Evolutionary conservation across 1,139 yeast genomes (phyloP).

Genomic region (Petasospora fabianii): DNA sequence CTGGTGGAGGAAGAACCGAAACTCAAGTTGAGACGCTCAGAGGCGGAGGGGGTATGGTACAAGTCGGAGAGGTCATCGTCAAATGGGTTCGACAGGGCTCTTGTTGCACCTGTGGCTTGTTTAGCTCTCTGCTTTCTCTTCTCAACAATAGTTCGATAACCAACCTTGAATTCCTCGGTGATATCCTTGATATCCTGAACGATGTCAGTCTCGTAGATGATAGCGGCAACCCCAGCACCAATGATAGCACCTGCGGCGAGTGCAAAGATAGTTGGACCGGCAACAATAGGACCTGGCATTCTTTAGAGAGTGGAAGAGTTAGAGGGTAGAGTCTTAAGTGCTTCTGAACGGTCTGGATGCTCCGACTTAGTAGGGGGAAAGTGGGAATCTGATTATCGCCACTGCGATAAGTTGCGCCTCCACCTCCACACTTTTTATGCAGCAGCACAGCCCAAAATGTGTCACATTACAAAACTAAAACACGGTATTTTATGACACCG

Average conservation of each 20-base stretch:
- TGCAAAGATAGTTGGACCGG: slow-evolving; percentile 7
- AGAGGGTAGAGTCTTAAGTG: too few relatives aligned
- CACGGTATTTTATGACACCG: too few relatives aligned
- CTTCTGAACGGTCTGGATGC: background rate
- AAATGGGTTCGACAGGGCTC: background rate
- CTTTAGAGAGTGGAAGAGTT: background rate
- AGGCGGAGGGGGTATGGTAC: slow-evolving; percentile 2
- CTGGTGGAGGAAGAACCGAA: too few relatives aligned
- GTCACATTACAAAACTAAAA: too few relatives aligned
- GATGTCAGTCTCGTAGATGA: slow-evolving; percentile 9
- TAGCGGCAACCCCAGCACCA: slow-evolving; percentile 11
- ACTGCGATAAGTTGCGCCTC: too few relatives aligned
- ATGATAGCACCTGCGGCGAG: slow-evolving; percentile 8
- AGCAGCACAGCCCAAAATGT: too few relatives aligned
- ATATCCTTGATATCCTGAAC: slow-evolving; percentile 4
- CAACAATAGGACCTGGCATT: slow-evolving; percentile 7
- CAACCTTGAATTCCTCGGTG: slow-evolving; percentile 6
- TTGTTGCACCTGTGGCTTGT: background rate
- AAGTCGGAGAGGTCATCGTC: slow-evolving; percentile 5
- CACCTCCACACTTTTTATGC: too few relatives aligned
- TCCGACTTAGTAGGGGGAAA: background rate
- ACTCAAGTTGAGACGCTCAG: background rate
- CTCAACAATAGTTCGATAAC: slow-evolving; percentile 3
- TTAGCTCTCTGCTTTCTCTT: slow-evolving; percentile 5
- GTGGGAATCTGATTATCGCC: too few relatives aligned